Percentiles rank a stretch among this genome's conserved stretches.
These are phyloP conservation scores for Fraxinus angustifolia DNA, from an alignment of 305 asterid species.

Conservation along the genomic window DNA sequence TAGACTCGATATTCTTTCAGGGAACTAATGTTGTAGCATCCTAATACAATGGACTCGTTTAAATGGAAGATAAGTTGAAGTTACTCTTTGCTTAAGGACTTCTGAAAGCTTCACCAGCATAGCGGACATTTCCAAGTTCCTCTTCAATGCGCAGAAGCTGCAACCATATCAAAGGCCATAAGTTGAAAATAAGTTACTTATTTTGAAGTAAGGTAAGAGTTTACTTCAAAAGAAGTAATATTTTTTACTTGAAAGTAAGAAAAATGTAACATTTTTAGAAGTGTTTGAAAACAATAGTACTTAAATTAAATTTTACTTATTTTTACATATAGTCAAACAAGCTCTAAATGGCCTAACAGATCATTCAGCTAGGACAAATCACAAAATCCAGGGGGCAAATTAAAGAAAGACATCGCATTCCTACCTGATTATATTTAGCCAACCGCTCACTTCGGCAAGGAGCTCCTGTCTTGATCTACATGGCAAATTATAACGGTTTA, in stretches of 20 bases:
- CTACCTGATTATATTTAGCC: conserved; percentile 94
- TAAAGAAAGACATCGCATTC: background rate
- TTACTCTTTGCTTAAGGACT: conserved; percentile 43
- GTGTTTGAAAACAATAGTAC: background rate
- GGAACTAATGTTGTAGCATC: background rate
- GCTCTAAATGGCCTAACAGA: background rate
- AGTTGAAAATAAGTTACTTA: background rate
- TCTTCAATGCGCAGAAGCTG: conserved; percentile 96
- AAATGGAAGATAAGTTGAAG: background rate
- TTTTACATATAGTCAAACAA: background rate
- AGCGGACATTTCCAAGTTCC: conserved; percentile 86
- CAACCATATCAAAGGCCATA: conserved; percentile 13
- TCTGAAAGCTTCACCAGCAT: conserved; percentile 96
- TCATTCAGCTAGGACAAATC: background rate
- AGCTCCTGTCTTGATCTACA: conserved; percentile 94
- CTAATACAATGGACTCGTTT: background rate
- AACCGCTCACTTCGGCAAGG: conserved; percentile 97
- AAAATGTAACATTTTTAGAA: background rate
- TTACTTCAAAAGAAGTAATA: background rate
- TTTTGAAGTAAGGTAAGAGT: background rate
- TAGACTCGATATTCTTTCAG: background rate
- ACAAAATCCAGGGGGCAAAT: background rate
- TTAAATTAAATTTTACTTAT: background rate
- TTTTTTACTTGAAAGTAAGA: background rate
- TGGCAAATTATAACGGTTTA: conserved; percentile 8